Percentiles rank a stretch among this genome's conserved stretches.
phyloP scores from a whole-genome alignment of 2,329 filamentous ascomycete species.

The Epichloe amarillans region DNA sequence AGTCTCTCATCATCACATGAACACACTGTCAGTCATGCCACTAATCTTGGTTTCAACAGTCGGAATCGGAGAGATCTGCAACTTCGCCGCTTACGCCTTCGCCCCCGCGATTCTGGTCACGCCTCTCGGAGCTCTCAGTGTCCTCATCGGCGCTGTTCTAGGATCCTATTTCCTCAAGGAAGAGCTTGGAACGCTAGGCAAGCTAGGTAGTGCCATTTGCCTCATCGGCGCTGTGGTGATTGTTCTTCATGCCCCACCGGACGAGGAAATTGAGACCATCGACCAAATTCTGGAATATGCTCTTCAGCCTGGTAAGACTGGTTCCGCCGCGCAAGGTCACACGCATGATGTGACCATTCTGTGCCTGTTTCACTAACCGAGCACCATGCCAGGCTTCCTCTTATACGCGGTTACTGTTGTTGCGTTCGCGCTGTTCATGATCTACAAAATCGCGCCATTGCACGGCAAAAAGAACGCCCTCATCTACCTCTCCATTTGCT shows the following conservation, averaged over 20 bases:
- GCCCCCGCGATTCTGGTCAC: slow-evolving; percentile 97
- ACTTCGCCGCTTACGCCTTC: slow-evolving; percentile 97
- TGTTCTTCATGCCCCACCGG: slow-evolving; percentile 89
- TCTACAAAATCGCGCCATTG: slow-evolving; percentile 80
- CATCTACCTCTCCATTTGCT: slow-evolving; percentile 95
- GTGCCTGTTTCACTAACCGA: neutral
- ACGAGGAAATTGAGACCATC: slow-evolving; percentile 80
- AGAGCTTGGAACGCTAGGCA: slow-evolving; percentile 77
- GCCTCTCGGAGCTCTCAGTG: slow-evolving; percentile 82
- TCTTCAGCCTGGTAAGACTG: slow-evolving; percentile 63
- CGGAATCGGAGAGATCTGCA: slow-evolving; percentile 85
- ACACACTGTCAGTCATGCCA: neutral
- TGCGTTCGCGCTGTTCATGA: slow-evolving; percentile 83
- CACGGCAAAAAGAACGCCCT: slow-evolving; percentile 95
- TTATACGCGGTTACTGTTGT: slow-evolving; percentile 71
- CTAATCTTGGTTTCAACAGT: slow-evolving; percentile 37
- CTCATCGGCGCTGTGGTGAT: slow-evolving; percentile 94
- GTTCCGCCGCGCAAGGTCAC: slow-evolving; percentile 11
- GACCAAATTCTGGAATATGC: slow-evolving; percentile 87
- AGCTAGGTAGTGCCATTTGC: slow-evolving; percentile 91
- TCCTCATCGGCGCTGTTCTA: slow-evolving; percentile 86
- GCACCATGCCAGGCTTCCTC: slow-evolving; percentile 56
- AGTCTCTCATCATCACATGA: slow-evolving; percentile 18
- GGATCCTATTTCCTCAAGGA: slow-evolving; percentile 92
- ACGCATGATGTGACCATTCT: neutral